A percentile compares a stretch with the other conserved stretches of the same genome.
These are phyloP conservation scores for Centaurea solstitialis DNA, from an alignment of 129 eudicot species.

Conservation along the genomic window DNA sequence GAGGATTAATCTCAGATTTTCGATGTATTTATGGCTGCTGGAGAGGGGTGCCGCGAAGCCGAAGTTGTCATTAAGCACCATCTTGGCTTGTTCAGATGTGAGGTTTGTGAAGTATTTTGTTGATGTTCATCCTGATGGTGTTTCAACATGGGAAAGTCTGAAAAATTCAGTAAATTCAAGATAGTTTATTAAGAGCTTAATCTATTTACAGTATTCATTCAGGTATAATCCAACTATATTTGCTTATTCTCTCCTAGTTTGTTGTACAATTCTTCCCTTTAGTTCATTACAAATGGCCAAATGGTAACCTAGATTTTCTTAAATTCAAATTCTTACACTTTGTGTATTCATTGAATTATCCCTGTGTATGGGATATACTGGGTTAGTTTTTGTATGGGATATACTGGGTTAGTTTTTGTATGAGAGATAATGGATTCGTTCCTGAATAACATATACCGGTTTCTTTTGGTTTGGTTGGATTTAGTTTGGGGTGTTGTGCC, in stretches of 20 bases:
- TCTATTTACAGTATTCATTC: conserved; percentile 12
- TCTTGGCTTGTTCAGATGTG: conserved; percentile 68
- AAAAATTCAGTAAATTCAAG: conserved; percentile 33
- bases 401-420: not conserved
- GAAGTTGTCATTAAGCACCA: conserved; percentile 53
- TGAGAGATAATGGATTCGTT: not conserved
- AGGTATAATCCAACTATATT: not conserved
- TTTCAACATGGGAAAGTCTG: conserved; percentile 56
- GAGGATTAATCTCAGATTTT: conserved; percentile 55
- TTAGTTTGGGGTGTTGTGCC: too few species aligned
- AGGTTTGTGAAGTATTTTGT: conserved; percentile 67
- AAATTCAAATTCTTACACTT: not conserved
- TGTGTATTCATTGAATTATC: not conserved
- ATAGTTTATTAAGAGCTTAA: not conserved
- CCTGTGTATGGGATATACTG: not conserved
- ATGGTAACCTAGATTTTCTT: not conserved
- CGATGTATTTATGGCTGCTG: conserved; percentile 68
- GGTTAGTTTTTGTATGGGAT: not conserved
- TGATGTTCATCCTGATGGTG: conserved; percentile 68
- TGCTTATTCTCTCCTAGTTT: conserved; percentile 8
- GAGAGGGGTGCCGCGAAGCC: conserved; percentile 68
- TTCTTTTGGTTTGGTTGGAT: too few species aligned
- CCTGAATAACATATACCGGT: not conserved
- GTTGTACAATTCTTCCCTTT: not conserved
- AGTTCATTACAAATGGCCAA: not conserved